These are phyloP conservation scores for Strobilomyces confusus DNA, from an alignment of 768 basidiomycete genomes.

Conservation along the genomic window DNA sequence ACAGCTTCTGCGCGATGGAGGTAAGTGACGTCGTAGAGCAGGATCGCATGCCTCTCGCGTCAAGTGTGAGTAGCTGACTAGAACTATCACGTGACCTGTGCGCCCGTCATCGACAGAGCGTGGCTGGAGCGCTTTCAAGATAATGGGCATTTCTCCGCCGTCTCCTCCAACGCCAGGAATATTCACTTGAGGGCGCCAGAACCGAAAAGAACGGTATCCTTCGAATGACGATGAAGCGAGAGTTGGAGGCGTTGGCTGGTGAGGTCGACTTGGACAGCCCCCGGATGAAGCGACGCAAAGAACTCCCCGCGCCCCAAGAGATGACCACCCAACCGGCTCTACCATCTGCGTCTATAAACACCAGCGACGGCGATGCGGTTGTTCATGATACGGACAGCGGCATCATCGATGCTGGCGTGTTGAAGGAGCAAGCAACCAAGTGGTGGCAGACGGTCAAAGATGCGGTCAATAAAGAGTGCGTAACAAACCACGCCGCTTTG, in stretches of 20 bases:
- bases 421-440: constrained; percentile 65
- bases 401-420: constrained; percentile 27
- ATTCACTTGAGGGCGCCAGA: constrained; percentile 24
- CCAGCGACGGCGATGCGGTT: constrained; percentile 22
- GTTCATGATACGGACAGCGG: constrained; percentile 20
- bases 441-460: constrained; percentile 79
- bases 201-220: constrained; percentile 12
- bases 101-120: constrained; percentile 15
- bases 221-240: constrained; percentile 48
- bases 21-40: not conserved
- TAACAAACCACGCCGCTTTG: constrained; percentile 43
- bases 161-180: constrained; percentile 24
- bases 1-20: constrained; percentile 18
- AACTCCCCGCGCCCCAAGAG: constrained; percentile 37
- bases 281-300: constrained; percentile 51
- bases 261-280: constrained; percentile 42
- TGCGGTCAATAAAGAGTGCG: constrained; percentile 86
- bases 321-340: constrained; percentile 34
- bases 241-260: constrained; percentile 38
- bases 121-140: constrained; percentile 28
- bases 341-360: constrained; percentile 30
- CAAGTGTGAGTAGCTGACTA: not conserved
- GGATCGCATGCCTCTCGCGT: not conserved
- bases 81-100: constrained; percentile 27
- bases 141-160: constrained; percentile 32